Base-by-base conservation (phyloP, 352 stramenopile genomes). In the Thraustochytrium striatum region DNA sequence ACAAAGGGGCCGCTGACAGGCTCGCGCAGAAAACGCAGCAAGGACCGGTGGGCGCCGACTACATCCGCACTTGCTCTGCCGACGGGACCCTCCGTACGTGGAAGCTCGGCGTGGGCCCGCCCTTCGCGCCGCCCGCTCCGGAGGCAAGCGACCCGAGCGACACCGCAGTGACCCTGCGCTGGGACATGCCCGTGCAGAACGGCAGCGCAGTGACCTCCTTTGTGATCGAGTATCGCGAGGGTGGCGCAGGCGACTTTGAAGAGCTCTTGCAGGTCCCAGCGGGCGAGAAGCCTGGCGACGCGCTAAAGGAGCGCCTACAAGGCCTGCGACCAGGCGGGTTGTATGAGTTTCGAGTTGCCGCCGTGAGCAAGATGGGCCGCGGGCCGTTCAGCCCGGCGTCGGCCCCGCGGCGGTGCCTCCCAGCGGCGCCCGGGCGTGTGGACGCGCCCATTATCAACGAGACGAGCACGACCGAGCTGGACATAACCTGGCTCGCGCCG, bases 101-200 rank as follows among this genome's bases (percentile, higher is more conserved):
- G 65, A 75, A 75, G 32, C 50, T 75, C 21, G 65, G 65, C 16
- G 65, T 43, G n/a, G 65, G 65, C 19, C 35, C 44, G 21, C 65
- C 65, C 9, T 75, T 75, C 25, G 65, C 65, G 25, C 65, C 65
- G 7, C 65, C 65, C 7, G 41, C 65, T 30, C 65, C 65, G 2
- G n/a, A 21, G 7, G 65, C 61, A 3, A 43, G 68, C 25, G 16
- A 68, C 0, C 2, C 65, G 13, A 9, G 5, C 16, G 30, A 32
- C 13, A 75, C 44, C 11, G 65, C 43, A 30, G 30, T 44, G 28
- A 61, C 52, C 11, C 19, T 75, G n/a, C 19, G 35, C 25, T 75
- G 65, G 65, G 65, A 75, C 8, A 75, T 75, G 65, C 65, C 65
- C 19, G 52, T 75, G 44, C 41, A 75, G 50, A 75, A 75, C 36